These are phyloP conservation scores for Vaccinium darrowii DNA, from an alignment of 148 eudicot species.

Conservation along the genomic window DNA sequence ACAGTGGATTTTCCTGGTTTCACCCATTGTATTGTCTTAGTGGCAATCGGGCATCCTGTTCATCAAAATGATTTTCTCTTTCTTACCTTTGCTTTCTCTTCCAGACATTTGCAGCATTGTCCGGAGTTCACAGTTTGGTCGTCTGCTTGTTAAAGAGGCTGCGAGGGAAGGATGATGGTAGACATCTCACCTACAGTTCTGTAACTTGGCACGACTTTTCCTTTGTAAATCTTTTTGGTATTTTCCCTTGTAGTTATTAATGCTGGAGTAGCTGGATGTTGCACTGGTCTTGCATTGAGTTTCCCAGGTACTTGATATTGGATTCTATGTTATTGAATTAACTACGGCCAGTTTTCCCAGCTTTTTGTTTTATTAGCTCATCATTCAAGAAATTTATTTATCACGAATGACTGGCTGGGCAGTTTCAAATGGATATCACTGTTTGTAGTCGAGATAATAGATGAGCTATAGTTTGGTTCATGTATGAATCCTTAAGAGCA, in stretches of 20 bases:
- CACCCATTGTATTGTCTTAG: too few relatives aligned
- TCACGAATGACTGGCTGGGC: neutral
- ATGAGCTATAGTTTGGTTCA: neutral
- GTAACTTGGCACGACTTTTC: neutral
- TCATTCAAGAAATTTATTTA: neutral
- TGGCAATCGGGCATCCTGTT: neutral
- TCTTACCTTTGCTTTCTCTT: slow-evolving; percentile 2
- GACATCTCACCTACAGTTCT: slow-evolving; percentile 8
- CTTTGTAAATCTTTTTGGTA: neutral
- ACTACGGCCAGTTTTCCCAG: neutral
- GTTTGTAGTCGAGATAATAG: neutral
- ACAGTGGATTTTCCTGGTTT: neutral
- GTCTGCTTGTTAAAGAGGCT: slow-evolving; percentile 80
- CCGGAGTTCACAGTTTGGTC: slow-evolving; percentile 86
- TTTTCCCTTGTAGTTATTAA: slow-evolving; percentile 54
- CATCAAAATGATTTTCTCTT: neutral
- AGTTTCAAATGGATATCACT: neutral
- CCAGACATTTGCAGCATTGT: slow-evolving; percentile 86
- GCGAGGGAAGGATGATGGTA: slow-evolving; percentile 94
- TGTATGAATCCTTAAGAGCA: neutral
- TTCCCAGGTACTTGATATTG: slow-evolving; percentile 57
- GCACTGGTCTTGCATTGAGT: slow-evolving; percentile 89
- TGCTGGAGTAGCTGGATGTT: slow-evolving; percentile 95
- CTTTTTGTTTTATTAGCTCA: neutral
- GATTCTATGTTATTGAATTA: neutral